Conservation (phyloP, 257 asterid genomes). For the Solanum ossicruentum region DNA sequence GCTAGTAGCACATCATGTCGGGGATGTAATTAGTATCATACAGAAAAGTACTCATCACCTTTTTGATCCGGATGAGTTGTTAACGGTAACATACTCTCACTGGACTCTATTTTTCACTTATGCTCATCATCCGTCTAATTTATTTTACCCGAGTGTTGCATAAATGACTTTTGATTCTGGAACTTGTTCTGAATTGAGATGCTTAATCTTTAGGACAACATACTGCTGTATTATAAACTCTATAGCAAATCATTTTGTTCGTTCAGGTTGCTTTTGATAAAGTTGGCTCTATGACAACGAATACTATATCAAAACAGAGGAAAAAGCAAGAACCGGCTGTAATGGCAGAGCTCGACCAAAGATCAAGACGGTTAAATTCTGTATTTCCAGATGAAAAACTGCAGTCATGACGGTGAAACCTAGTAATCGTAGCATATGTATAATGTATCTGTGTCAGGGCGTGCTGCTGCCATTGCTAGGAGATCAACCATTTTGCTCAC, state of each 20-base stretch:
- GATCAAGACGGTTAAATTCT: conserved; percentile 59
- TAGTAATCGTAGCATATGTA: not conserved
- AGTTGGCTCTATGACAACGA: conserved; percentile 72
- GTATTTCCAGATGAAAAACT: conserved; percentile 24
- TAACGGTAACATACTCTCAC: conserved; percentile 36
- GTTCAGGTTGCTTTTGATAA: conserved; percentile 70
- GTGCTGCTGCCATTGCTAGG: not conserved
- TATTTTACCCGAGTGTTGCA: not conserved
- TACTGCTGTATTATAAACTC: not conserved
- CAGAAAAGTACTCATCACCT: conserved; percentile 80
- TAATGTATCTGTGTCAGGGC: not conserved
- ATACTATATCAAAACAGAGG: conserved; percentile 74
- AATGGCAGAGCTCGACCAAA: conserved; percentile 91
- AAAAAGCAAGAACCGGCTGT: conserved; percentile 96
- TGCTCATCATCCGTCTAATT: not conserved
- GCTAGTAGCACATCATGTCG: conserved; percentile 67
- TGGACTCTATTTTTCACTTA: not conserved
- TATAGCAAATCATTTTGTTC: not conserved
- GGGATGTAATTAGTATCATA: conserved; percentile 81
- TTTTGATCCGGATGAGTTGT: conserved; percentile 85
- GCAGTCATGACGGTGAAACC: not conserved
- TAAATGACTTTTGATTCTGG: not conserved
- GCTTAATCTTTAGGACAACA: not conserved
- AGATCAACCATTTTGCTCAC: not conserved
- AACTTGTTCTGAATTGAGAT: not conserved